Evolutionary conservation across 2,329 filamentous ascomycete species (phyloP).

Genomic region (Periconia digitata): DNA sequence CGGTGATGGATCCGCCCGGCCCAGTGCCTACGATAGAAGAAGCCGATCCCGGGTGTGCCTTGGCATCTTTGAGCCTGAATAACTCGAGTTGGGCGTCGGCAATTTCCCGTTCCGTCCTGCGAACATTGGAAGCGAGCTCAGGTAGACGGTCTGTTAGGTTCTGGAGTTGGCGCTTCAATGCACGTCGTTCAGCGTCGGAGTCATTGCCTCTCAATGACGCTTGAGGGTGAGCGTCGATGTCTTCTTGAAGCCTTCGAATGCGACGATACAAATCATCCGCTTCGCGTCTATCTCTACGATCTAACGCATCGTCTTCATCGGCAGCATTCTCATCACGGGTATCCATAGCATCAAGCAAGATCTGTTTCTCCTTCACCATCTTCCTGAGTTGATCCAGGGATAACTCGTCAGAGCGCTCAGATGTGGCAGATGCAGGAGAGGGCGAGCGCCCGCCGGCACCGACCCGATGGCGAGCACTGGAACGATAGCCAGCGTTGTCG

Average conservation of each 20-base stretch:
- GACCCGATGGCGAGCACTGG: constrained; percentile 85
- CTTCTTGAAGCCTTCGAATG: constrained; percentile 87
- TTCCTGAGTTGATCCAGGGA: constrained; percentile 86
- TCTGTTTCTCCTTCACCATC: constrained; percentile 90
- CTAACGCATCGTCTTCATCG: constrained; percentile 90
- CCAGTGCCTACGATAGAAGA: constrained; percentile 86
- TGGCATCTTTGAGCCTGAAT: constrained; percentile 91
- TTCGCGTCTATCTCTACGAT: constrained; percentile 86
- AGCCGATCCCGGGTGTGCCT: constrained; percentile 81
- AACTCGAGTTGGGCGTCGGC: constrained; percentile 88
- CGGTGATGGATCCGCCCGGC: constrained; percentile 85
- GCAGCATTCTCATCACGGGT: constrained; percentile 88
- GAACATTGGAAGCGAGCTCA: constrained; percentile 86
- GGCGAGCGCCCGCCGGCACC: constrained; percentile 70
- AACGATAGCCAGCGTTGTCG: constrained; percentile 85
- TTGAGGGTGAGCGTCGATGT: constrained; percentile 90
- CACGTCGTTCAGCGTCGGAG: constrained; percentile 82
- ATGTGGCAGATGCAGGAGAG: constrained; percentile 68
- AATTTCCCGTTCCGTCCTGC: constrained; percentile 87
- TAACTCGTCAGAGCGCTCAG: constrained; percentile 72
- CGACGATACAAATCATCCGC: constrained; percentile 92
- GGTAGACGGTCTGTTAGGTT: constrained; percentile 86
- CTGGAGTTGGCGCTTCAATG: constrained; percentile 87
- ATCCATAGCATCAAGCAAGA: constrained; percentile 92
- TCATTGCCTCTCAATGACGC: constrained; percentile 63